These are phyloP conservation scores for Eimeria acervulina DNA, from an alignment of 169 alveolate genomes.

Conservation along the genomic window DNA sequence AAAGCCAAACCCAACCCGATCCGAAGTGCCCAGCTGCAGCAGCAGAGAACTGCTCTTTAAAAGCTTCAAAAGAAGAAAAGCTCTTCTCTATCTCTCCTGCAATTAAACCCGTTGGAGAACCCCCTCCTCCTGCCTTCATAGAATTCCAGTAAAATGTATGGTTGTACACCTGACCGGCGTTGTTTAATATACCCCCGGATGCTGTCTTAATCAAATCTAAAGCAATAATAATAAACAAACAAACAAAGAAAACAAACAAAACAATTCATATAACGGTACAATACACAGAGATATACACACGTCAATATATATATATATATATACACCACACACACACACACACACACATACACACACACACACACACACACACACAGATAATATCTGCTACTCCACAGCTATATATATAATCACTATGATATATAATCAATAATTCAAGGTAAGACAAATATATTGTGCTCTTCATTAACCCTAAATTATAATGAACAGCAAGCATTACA, in stretches of 20 bases:
- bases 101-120: conserved; percentile 89
- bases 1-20: conserved; percentile 99
- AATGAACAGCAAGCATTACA: no score
- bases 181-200: conserved; percentile 82
- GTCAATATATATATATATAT: no score
- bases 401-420: no score
- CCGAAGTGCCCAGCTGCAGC: conserved; percentile 97
- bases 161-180: conserved; percentile 96
- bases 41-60: conserved; percentile 91
- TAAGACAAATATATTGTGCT: no score
- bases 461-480: no score
- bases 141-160: conserved; percentile 97
- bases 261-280: no score
- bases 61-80: conserved; percentile 93
- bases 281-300: no score
- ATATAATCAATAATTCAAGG: no score
- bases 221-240: background rate
- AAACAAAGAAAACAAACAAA: background rate
- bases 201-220: conserved; percentile 67
- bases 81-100: conserved; percentile 88
- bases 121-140: conserved; percentile 95
- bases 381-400: no score
- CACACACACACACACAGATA: no score
- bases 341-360: no score
- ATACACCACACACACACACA: no score